Conservation (phyloP, 116 monocot genomes). For the Trichopus zeylanicus region DNA sequence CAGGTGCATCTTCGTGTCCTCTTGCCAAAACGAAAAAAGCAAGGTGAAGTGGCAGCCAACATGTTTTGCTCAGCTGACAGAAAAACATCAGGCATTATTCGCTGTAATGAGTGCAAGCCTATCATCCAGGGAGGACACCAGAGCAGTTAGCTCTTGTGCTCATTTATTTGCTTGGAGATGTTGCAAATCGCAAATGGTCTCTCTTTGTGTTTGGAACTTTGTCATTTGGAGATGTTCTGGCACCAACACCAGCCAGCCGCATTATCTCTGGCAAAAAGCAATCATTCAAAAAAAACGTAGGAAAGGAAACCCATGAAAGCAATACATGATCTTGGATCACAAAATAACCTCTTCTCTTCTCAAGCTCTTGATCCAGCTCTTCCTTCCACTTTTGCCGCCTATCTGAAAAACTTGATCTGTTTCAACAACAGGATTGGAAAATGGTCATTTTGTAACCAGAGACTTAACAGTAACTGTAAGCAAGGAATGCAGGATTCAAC, state of each 20-base stretch:
- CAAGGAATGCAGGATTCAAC: too few relatives aligned
- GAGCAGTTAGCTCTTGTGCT: background rate
- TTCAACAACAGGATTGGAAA: background rate
- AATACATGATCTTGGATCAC: background rate
- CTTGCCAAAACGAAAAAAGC: too few relatives aligned
- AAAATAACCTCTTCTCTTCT: slow-evolving; percentile 54
- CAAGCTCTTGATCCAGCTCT: slow-evolving; percentile 81
- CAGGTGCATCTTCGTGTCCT: too few relatives aligned
- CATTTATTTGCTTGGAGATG: slow-evolving; percentile 29
- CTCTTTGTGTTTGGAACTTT: slow-evolving; percentile 26
- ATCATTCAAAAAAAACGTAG: background rate
- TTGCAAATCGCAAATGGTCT: slow-evolving; percentile 30
- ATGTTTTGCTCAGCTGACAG: too few relatives aligned
- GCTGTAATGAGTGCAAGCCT: too few relatives aligned
- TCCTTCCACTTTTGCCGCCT: slow-evolving; percentile 72
- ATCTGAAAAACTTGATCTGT: slow-evolving; percentile 26
- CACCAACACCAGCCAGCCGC: slow-evolving; percentile 38
- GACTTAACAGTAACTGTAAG: too few relatives aligned
- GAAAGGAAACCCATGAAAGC: background rate
- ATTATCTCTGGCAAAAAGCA: slow-evolving; percentile 40
- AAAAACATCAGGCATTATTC: too few relatives aligned
- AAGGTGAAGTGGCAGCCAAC: too few relatives aligned
- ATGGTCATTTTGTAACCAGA: background rate
- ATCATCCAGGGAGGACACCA: background rate
- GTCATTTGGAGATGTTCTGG: slow-evolving; percentile 41